Percentiles rank a stretch among this genome's conserved stretches.
phyloP scores from a whole-genome alignment of 768 basidiomycete genomes.

The Mycena olivaceomarginata region DNA sequence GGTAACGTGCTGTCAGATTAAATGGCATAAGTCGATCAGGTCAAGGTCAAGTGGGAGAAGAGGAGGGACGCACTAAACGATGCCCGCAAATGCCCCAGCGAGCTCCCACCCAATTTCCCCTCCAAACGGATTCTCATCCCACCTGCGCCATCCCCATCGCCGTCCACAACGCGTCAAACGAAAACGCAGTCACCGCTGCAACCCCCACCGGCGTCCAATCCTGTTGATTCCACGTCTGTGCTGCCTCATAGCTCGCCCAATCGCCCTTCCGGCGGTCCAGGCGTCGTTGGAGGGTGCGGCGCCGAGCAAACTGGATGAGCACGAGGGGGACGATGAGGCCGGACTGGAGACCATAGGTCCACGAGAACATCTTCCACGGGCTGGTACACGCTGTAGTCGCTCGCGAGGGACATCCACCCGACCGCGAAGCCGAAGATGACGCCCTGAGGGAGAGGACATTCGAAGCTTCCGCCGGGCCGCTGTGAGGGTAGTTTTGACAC shows the following conservation, averaged over 20 bases:
- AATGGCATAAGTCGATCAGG: no score
- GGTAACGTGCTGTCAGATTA: no score
- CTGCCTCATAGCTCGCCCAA: slow-evolving; percentile 59
- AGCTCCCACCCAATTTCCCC: slow-evolving; percentile 62
- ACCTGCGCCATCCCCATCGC: slow-evolving; percentile 58
- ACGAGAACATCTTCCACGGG: no score
- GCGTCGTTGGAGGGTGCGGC: slow-evolving; percentile 58
- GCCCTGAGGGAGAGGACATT: slow-evolving; percentile 60
- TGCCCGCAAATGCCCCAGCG: slow-evolving; percentile 53
- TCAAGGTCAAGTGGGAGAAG: no score
- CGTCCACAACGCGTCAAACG: slow-evolving; percentile 61
- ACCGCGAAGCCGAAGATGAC: slow-evolving; percentile 70
- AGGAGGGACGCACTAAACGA: slow-evolving; percentile 40
- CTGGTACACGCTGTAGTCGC: slow-evolving; percentile 66
- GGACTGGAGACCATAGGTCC: slow-evolving; percentile 54
- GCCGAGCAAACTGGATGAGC: slow-evolving; percentile 66
- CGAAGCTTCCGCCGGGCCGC: slow-evolving; percentile 56
- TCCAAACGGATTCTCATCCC: slow-evolving; percentile 52
- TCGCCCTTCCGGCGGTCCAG: slow-evolving; percentile 56
- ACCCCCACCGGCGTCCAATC: slow-evolving; percentile 59
- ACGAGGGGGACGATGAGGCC: slow-evolving; percentile 51
- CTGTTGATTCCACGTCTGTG: slow-evolving; percentile 54
- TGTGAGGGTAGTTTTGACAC: slow-evolving; percentile 13
- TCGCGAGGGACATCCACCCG: slow-evolving; percentile 63
- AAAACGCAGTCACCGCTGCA: slow-evolving; percentile 57